A percentile compares a stretch with the other conserved stretches of the same genome.
Evolutionary conservation across 192 early-diverging fungal genomes (phyloP).

Genomic region (Gamsiella multidivaricata): DNA sequence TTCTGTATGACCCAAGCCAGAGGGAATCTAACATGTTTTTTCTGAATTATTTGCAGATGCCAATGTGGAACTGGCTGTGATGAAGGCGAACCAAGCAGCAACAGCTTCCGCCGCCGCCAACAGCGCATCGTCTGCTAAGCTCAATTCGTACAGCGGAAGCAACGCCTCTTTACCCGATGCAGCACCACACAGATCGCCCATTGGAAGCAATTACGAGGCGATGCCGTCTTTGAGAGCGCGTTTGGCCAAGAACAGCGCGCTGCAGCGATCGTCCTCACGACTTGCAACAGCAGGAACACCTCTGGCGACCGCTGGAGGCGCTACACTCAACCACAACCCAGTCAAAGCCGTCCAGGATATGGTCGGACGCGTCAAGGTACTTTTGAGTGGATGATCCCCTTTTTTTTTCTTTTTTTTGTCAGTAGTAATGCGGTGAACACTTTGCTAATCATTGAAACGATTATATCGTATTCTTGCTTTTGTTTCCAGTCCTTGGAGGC

Average conservation of each 20-base stretch:
- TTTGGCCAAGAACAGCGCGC: conserved; percentile 29
- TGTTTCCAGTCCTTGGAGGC: conserved; percentile 70
- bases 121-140: conserved; percentile 26
- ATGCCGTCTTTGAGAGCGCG: conserved; percentile 48
- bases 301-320: not conserved
- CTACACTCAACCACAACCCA: conserved; percentile 57
- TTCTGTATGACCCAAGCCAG: too few relatives aligned
- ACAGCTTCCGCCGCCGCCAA: not conserved
- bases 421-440: too few relatives aligned
- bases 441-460: too few relatives aligned
- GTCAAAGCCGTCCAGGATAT: conserved; percentile 80
- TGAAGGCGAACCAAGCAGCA: conserved; percentile 59
- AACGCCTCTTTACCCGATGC: conserved; percentile 15
- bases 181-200: conserved; percentile 9
- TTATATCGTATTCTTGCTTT: too few relatives aligned
- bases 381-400: too few relatives aligned
- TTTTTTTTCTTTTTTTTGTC: too few relatives aligned
- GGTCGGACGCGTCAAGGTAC: conserved; percentile 79
- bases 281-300: conserved; percentile 1
- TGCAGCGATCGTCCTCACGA: conserved; percentile 30
- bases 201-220: conserved; percentile 48
- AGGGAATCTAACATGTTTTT: not conserved
- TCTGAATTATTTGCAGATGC: conserved; percentile 51
- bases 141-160: conserved; percentile 23
- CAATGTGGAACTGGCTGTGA: conserved; percentile 63